Evolutionary conservation across 2,329 filamentous ascomycete genomes (phyloP).

Genomic region (Botrytis sinoallii): DNA sequence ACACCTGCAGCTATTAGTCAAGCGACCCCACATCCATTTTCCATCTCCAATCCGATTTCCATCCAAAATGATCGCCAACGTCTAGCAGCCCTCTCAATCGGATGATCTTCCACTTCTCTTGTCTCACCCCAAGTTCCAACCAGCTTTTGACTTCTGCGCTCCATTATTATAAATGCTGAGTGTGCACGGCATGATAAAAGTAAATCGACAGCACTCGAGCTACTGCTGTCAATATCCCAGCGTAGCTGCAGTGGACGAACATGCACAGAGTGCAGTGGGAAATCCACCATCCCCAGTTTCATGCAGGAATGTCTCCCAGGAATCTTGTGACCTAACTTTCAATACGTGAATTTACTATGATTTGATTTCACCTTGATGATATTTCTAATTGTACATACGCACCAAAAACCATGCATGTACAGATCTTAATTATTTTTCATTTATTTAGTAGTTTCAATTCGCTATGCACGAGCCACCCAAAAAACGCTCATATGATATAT

Average conservation of each 20-base stretch:
- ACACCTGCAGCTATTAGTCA: background rate
- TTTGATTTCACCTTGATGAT: background rate
- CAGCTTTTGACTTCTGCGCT: background rate
- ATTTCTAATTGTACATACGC: background rate
- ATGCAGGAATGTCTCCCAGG: background rate
- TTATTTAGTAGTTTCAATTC: background rate
- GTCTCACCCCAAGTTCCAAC: background rate
- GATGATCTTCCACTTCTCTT: background rate
- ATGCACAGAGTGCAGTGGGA: background rate
- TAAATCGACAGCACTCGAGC: background rate
- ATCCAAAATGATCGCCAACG: background rate
- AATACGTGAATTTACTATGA: background rate
- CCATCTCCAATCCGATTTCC: background rate
- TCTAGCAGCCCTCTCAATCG: background rate
- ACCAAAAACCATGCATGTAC: background rate
- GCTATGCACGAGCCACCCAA: slow-evolving; percentile 6
- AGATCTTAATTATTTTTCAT: slow-evolving; percentile 2
- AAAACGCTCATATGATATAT: slow-evolving; percentile 1
- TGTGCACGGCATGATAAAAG: background rate
- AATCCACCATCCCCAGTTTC: background rate
- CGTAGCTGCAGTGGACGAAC: background rate
- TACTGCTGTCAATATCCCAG: background rate
- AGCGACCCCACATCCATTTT: background rate
- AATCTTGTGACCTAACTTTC: background rate
- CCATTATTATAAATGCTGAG: background rate